Base-by-base conservation (phyloP, 1,284 basidiomycete species). In the Apiotrichum veenhuisii region DNA sequence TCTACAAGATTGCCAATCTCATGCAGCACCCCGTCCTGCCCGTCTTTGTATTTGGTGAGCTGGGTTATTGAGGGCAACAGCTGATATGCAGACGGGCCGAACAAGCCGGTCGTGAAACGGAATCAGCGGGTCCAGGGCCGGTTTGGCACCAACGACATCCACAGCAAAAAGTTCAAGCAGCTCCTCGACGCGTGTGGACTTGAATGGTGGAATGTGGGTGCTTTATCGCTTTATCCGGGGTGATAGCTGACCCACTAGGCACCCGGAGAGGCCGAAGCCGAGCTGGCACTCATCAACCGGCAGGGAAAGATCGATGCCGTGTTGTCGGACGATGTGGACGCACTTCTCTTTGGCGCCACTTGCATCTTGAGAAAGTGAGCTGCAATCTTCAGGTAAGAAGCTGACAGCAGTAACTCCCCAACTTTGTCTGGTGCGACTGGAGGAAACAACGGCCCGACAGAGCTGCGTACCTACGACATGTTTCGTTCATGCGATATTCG, bases 261-360 rank as follows among this genome's bases (percentile, higher is more conserved):
- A 7, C 90, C 90, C 0, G 95, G 91, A 14, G 95, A 98, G 75
- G 95, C 95, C 0, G 95, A 98, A 74, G 95, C 95, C 0, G 95
- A 98, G 70, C 81, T 98, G 1, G 95, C 95, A 0, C 87, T 87
- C 59, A 80, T 98, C 62, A 92, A 91, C 66, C 78, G 80, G 5
- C 83, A 86, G 34, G 91, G 90, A 0, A 75, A 88, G 54, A 87
- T 98, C 52, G 95, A 98, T 70, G 91, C 86, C 0, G 84, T 98
- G 12, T 79, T 96, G 37, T 91, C 92, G 0, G 94, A 98, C 75
- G 95, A 97, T 65, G 90, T 91, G 0, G 95, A 98, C 68, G 91
- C 86, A 27, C 86, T 97, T 64, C 75, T 97, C 2, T 98, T 98
- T 64, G 94, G 94, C 15, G 91, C 91, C 0, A 81, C 77, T 2